Evolutionary conservation across 768 basidiomycete genomes (phyloP).

Genomic region (Chalciporus piperatus): DNA sequence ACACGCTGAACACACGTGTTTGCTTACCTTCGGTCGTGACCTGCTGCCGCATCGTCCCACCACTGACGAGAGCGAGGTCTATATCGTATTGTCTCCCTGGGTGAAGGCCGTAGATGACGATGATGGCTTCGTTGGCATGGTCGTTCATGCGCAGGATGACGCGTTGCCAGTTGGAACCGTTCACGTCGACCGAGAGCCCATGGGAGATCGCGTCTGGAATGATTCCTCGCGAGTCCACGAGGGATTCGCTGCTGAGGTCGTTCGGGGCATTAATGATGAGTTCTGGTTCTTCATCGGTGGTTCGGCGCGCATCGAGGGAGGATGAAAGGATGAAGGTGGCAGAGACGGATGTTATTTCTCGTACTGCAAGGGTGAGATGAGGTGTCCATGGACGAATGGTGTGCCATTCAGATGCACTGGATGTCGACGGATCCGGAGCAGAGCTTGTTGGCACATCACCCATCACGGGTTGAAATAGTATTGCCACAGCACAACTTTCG

Average conservation of each 20-base stretch:
- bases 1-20: conserved; percentile 9
- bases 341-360: conserved; percentile 77
- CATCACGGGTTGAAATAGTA: conserved; percentile 12
- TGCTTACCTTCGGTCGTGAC: conserved; percentile 64
- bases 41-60: conserved; percentile 58
- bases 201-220: conserved; percentile 68
- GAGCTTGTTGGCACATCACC: conserved; percentile 7
- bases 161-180: conserved; percentile 73
- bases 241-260: conserved; percentile 32
- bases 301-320: conserved; percentile 33
- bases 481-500: not conserved
- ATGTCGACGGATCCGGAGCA: conserved; percentile 15
- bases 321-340: conserved; percentile 75
- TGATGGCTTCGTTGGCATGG: conserved; percentile 80
- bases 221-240: conserved; percentile 38
- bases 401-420: conserved; percentile 49
- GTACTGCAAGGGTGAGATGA: conserved; percentile 65
- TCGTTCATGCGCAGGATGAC: conserved; percentile 81
- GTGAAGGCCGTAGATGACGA: conserved; percentile 86
- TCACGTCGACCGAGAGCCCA: conserved; percentile 78
- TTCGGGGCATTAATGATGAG: conserved; percentile 36
- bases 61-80: conserved; percentile 71
- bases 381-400: conserved; percentile 76
- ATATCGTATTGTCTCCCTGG: conserved; percentile 91
- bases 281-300: conserved; percentile 24